These are phyloP conservation scores for Corymbia calophylla DNA, from an alignment of 441 rosid species.

Conservation along the genomic window DNA sequence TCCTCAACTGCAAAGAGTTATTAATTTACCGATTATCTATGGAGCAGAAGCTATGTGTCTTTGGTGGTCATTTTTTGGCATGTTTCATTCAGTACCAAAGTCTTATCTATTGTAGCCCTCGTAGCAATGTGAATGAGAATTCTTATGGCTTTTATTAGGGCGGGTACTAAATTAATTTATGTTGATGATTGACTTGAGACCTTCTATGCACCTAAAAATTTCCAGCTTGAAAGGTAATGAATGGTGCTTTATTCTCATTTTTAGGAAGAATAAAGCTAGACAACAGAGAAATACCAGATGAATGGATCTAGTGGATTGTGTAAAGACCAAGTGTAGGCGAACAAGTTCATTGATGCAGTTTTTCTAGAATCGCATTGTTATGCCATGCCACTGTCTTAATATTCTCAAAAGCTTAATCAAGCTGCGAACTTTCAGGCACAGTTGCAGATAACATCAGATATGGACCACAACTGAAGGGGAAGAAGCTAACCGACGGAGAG, in stretches of 20 bases:
- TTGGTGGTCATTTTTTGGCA: not conserved
- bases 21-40: not conserved
- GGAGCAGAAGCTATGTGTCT: not conserved
- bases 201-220: not conserved
- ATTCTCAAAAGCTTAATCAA: not conserved
- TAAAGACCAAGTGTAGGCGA: not conserved
- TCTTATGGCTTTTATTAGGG: not conserved
- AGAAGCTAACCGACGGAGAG: slow-evolving; percentile 46
- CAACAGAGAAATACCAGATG: not conserved
- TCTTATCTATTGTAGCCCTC: not conserved
- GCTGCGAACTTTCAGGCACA: slow-evolving; percentile 32
- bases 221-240: not conserved
- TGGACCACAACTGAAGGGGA: slow-evolving; percentile 68
- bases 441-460: slow-evolving; percentile 75
- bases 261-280: not conserved
- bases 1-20: not conserved
- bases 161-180: not conserved
- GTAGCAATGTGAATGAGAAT: not conserved
- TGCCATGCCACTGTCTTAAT: not conserved
- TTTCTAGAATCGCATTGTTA: not conserved
- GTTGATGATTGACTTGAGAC: not conserved
- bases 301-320: not conserved
- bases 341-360: not conserved
- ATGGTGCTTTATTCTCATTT: not conserved
- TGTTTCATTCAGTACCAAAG: not conserved